Base-by-base conservation (phyloP, 768 basidiomycete species). In the Trametes elegans region DNA sequence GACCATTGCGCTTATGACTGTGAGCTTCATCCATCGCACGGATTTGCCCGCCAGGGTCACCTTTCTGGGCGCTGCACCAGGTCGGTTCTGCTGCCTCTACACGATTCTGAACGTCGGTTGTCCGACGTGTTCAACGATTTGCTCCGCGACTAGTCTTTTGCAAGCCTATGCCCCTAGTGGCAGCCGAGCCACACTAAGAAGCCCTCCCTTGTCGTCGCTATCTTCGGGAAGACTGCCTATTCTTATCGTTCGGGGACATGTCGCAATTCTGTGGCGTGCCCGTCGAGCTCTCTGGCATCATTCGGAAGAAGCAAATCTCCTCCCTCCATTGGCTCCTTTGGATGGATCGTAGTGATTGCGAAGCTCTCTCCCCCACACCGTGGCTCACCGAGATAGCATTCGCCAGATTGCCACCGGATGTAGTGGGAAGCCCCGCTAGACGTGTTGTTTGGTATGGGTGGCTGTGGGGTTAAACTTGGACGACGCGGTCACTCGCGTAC, bases 201-300 rank as follows among this genome's bases (percentile, higher is more conserved):
- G n/a, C n/a, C n/a, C n/a, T n/a, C n/a, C n/a, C n/a, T n/a, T n/a
- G n/a, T n/a, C n/a, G n/a, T n/a, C n/a, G n/a, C n/a, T n/a, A n/a
- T n/a, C n/a, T n/a, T n/a, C n/a, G n/a, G n/a, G n/a, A 24, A 39
- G 14, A 13, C 21, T n/a, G 44, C 32, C 53, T 55, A 55, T 55
- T 49, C 54, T 55, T 55, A 41, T 34, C 47, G 27, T 21, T 8
- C 49, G 28, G 14, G 19, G 11, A 21, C 39, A 16, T 43, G 14
- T 34, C 31, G 40, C 16, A 27, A 21, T 19, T 31, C 19, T 23
- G 27, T 47, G 44, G 52, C 52, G 44, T 54, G 53, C 53, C 27
- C 40, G 26, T 19, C 28, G 5, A 26, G 4, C 24, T 18, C 40
- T 18, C 24, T 49, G 31, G 47, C 47, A 49, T 55, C 54, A 49